phyloP scores from a whole-genome alignment of 345 rosid species.

The Populus pruinosa region DNA sequence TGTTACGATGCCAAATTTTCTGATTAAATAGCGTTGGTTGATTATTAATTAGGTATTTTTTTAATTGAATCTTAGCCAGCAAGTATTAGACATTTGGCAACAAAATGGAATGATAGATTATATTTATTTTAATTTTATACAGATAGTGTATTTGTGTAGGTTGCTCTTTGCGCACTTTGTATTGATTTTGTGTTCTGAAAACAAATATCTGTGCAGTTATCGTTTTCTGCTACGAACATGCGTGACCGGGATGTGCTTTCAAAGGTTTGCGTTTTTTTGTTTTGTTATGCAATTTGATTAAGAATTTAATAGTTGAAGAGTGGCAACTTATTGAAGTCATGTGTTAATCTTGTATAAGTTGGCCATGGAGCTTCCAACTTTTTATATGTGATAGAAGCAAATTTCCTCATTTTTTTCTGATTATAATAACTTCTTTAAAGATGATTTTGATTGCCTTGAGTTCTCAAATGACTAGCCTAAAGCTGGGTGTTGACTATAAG shows the following conservation, averaged over 20 bases:
- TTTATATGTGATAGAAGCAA: no score
- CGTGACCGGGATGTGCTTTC: conserved; percentile 72
- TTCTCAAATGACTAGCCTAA: background rate
- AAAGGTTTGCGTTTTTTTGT: conserved; percentile 51
- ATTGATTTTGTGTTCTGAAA: conserved; percentile 9
- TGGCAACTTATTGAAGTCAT: no score
- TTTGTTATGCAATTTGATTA: background rate
- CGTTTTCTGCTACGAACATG: conserved; percentile 72
- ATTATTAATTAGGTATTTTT: background rate
- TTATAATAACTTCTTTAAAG: background rate
- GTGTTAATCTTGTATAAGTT: no score
- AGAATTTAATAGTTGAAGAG: no score
- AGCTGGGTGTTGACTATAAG: background rate
- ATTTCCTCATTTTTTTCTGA: background rate
- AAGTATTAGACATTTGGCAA: no score
- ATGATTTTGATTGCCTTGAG: background rate
- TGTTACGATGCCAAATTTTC: background rate
- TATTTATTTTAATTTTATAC: background rate
- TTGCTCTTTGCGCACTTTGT: background rate
- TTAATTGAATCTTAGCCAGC: no score
- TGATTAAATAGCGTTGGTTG: background rate
- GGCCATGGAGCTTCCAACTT: no score
- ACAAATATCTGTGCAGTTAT: conserved; percentile 49
- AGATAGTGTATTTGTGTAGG: background rate
- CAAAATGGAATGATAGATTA: background rate